Percentiles rank a stretch among this genome's conserved stretches.
Conservation (phyloP, 2,329 filamentous ascomycete species). For the Xylaria sp. region DNA sequence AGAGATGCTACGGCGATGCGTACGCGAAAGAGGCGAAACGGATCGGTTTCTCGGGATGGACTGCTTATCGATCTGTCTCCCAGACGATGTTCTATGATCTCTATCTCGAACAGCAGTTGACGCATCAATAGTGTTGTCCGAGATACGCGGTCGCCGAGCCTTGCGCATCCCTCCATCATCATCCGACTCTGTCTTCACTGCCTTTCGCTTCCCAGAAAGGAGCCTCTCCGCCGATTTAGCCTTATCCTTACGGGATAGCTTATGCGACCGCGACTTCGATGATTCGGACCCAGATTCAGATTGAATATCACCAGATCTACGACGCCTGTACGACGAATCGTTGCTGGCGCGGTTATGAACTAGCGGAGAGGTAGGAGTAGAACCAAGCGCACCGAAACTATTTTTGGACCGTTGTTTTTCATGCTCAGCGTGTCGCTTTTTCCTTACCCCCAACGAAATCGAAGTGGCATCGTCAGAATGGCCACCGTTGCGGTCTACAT, state of each 20-base stretch:
- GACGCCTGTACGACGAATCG: constrained; percentile 53
- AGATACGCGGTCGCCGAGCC: constrained; percentile 63
- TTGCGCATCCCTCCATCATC: constrained; percentile 67
- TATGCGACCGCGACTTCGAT: constrained; percentile 58
- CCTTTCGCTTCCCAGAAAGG: constrained; percentile 64
- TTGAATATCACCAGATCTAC: constrained; percentile 53
- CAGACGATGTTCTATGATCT: constrained; percentile 50
- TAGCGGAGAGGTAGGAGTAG: constrained; percentile 67
- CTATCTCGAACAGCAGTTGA: constrained; percentile 49
- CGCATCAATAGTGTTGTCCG: constrained; percentile 56
- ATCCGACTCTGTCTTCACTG: constrained; percentile 65
- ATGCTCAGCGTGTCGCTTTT: constrained; percentile 62
- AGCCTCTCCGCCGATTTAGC: constrained; percentile 60
- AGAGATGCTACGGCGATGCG: constrained; percentile 72
- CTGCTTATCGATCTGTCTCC: constrained; percentile 49
- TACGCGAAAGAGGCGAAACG: constrained; percentile 67
- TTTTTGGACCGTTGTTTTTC: constrained; percentile 61
- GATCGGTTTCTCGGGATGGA: constrained; percentile 59
- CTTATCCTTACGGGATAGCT: constrained; percentile 60
- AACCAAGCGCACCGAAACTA: constrained; percentile 67
- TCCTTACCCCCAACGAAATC: constrained; percentile 56
- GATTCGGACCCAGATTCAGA: constrained; percentile 69
- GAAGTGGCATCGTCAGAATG: constrained; percentile 52
- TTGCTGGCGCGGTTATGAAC: constrained; percentile 50
- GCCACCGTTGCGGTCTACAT: constrained; percentile 44